phyloP scores from a whole-genome alignment of 2,329 filamentous ascomycete genomes.

The Clarireedia monteithiana region DNA sequence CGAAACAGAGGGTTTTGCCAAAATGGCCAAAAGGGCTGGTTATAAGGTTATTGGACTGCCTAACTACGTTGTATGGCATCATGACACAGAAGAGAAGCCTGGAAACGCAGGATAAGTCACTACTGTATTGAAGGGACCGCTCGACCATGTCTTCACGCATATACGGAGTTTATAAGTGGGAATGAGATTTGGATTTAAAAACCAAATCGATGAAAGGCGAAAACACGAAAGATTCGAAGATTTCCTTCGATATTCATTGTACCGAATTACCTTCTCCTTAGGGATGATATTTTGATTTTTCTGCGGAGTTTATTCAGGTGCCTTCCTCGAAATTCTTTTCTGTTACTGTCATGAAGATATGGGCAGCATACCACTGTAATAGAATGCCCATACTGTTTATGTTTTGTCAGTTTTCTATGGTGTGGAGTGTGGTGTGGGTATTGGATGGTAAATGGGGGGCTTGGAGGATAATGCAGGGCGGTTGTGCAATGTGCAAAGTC shows the following conservation, averaged over 20 bases:
- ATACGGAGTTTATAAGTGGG: slow-evolving; percentile 25
- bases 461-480: not conserved
- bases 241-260: slow-evolving; percentile 18
- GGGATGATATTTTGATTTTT: slow-evolving; percentile 12
- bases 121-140: slow-evolving; percentile 17
- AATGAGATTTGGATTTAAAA: slow-evolving; percentile 13
- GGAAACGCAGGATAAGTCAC: slow-evolving; percentile 49
- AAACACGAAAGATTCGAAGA: not conserved
- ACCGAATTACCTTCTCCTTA: slow-evolving; percentile 12
- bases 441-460: not conserved
- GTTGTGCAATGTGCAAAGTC: slow-evolving; percentile 2
- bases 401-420: slow-evolving; percentile 2
- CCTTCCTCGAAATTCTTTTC: not conserved
- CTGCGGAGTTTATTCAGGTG: not conserved
- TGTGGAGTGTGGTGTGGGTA: not conserved
- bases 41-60: slow-evolving; percentile 88
- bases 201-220: slow-evolving; percentile 3
- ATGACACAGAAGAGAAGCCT: slow-evolving; percentile 91
- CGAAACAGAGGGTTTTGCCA: slow-evolving; percentile 96
- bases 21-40: slow-evolving; percentile 95
- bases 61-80: slow-evolving; percentile 98
- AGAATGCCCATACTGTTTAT: slow-evolving; percentile 21
- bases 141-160: slow-evolving; percentile 27
- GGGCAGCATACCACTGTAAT: slow-evolving; percentile 22
- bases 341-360: slow-evolving; percentile 11